Base-by-base conservation (phyloP, 371 early-diverging fungal genomes). In the Mortierella sp. region DNA sequence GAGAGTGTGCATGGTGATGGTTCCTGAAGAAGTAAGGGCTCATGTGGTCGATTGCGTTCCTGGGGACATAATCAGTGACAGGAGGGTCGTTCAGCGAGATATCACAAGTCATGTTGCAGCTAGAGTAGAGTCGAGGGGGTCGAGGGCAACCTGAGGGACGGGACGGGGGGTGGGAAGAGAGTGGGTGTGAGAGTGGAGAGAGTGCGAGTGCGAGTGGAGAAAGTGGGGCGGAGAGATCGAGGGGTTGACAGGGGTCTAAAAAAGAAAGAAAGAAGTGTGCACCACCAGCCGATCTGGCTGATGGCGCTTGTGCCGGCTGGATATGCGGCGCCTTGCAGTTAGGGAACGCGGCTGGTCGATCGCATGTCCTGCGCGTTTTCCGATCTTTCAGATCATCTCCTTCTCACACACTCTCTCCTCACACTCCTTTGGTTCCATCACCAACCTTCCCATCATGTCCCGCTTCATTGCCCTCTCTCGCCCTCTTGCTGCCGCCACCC, bases 41-140 rank as follows among this genome's bases (percentile, higher is more conserved):
- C 68, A 76, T 65, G 52, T 76, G 76, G 60, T 76, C 62, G 37
- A 76, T 47, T 3, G 58, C 76, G 43, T 44, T 76, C 47, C 69
- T 59, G 17, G 76, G 58, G 51, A 76, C 31, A 47, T 67, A 74
- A 2, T 37, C 24, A n/a, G 58, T 9, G 8, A 46, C 62, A 53
- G 53, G 45, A 17, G 61, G 47, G 39, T 71, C 66, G 27, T 41
- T 60, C 66, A 72, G 65, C 41, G 59, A 49, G 53, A 72, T 72
- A 37, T 66, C 72, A 47, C 58, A 57, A 37, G 66, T 54, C 72
- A 72, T 72, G 17, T 4, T 31, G 43, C 2, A 31, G 19, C 54
- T 45, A 25, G 24, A 2, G 27, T n/a, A 21, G 13, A 1, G 7
- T 3, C 1, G 13, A 34, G 22, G 8, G 28, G n/a, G 22, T 37